These are phyloP conservation scores for Colletotrichum shisoi DNA, from an alignment of 2,329 filamentous ascomycete genomes.

Conservation along the genomic window DNA sequence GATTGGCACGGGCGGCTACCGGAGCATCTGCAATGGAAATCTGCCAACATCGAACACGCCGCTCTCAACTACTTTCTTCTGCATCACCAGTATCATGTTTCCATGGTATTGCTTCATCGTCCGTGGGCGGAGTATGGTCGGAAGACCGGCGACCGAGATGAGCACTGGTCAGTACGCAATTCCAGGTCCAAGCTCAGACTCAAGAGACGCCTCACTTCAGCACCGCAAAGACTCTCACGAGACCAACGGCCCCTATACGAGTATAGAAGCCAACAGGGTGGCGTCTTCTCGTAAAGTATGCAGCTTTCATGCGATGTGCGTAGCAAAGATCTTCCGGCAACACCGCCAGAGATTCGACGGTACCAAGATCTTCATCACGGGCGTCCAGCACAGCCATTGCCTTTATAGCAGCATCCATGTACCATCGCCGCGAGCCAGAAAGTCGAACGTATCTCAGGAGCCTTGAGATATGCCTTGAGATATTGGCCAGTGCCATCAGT, in stretches of 20 bases:
- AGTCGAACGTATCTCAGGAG: slow-evolving; percentile 54
- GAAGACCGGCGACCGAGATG: slow-evolving; percentile 46
- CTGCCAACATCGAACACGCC: slow-evolving; percentile 58
- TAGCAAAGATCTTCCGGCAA: slow-evolving; percentile 63
- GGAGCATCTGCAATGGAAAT: slow-evolving; percentile 58
- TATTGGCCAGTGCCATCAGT: slow-evolving; percentile 58
- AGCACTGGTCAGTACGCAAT: slow-evolving; percentile 48
- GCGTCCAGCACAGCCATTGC: slow-evolving; percentile 63
- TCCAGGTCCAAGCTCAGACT: slow-evolving; percentile 43
- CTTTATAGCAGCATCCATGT: slow-evolving; percentile 58
- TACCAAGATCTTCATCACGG: slow-evolving; percentile 59
- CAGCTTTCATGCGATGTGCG: slow-evolving; percentile 62
- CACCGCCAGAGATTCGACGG: slow-evolving; percentile 62
- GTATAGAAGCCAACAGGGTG: slow-evolving; percentile 53
- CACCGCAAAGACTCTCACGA: slow-evolving; percentile 43
- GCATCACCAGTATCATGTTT: slow-evolving; percentile 64
- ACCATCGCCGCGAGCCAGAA: slow-evolving; percentile 49
- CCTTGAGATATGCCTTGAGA: slow-evolving; percentile 64
- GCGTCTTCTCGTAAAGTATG: slow-evolving; percentile 61
- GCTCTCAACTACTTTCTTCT: slow-evolving; percentile 62
- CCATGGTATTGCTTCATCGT: slow-evolving; percentile 61
- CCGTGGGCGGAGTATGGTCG: slow-evolving; percentile 62
- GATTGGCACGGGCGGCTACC: slow-evolving; percentile 63
- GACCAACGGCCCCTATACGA: slow-evolving; percentile 47
- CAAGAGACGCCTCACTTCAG: slow-evolving; percentile 6